Percentiles rank a stretch among this genome's conserved stretches.
Conservation (phyloP, 2,329 filamentous ascomycete species). For the Didymellaceae sp. region DNA sequence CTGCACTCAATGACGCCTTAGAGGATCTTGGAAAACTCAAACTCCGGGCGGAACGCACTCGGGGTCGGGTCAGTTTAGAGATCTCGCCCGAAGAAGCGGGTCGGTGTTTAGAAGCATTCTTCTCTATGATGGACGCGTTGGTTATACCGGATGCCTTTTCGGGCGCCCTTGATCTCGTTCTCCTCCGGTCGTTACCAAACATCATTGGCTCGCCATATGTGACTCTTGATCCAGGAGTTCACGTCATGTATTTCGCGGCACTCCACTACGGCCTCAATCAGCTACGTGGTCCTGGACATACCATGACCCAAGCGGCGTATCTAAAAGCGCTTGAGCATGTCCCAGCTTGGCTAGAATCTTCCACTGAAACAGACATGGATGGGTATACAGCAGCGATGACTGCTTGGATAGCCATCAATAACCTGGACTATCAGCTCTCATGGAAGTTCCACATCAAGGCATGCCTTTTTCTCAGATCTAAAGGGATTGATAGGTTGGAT, state of each 20-base stretch:
- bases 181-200: slow-evolving; percentile 31
- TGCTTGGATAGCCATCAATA: slow-evolving; percentile 33
- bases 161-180: slow-evolving; percentile 19
- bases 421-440: slow-evolving; percentile 38
- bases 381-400: slow-evolving; percentile 30
- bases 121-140: slow-evolving; percentile 21
- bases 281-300: slow-evolving; percentile 21
- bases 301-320: slow-evolving; percentile 30
- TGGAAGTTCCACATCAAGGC: slow-evolving; percentile 41
- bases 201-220: slow-evolving; percentile 37
- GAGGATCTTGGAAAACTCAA: slow-evolving; percentile 36
- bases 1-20: slow-evolving; percentile 34
- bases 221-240: slow-evolving; percentile 31
- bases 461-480: slow-evolving; percentile 31
- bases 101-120: slow-evolving; percentile 32
- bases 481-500: slow-evolving; percentile 33
- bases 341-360: slow-evolving; percentile 33
- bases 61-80: slow-evolving; percentile 17
- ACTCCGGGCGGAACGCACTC: slow-evolving; percentile 24
- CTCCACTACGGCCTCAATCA: slow-evolving; percentile 34
- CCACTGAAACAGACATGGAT: slow-evolving; percentile 26
- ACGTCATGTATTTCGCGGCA: slow-evolving; percentile 38
- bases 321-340: slow-evolving; percentile 35
- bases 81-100: slow-evolving; percentile 26
- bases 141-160: slow-evolving; percentile 30